These are phyloP conservation scores for Phytophthora citrophthora DNA, from an alignment of 352 stramenopile genomes.

Conservation along the genomic window DNA sequence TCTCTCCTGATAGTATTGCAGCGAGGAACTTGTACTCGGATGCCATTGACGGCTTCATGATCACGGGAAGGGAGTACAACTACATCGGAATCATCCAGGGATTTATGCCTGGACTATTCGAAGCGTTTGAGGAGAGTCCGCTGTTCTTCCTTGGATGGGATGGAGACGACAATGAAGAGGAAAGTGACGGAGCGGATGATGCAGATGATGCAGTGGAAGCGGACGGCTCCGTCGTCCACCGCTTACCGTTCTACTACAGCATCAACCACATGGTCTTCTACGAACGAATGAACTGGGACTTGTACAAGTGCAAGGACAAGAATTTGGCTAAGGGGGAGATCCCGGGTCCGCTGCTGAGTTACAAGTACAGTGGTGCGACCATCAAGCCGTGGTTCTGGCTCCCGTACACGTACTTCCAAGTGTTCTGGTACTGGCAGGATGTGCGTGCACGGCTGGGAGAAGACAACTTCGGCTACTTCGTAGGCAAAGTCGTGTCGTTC, in stretches of 20 bases:
- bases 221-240: conserved; percentile 63
- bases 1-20: conserved; percentile 71
- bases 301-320: conserved; percentile 88
- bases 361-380: conserved; percentile 79
- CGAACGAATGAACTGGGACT: conserved; percentile 86
- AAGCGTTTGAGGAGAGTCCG: conserved; percentile 82
- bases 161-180: conserved; percentile 40
- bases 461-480: conserved; percentile 69
- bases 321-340: conserved; percentile 60
- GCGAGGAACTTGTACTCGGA: conserved; percentile 82
- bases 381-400: conserved; percentile 87
- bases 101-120: conserved; percentile 81
- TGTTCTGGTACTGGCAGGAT: conserved; percentile 84
- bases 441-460: conserved; percentile 64
- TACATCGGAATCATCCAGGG: conserved; percentile 85
- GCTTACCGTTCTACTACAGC: conserved; percentile 85
- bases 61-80: conserved; percentile 81
- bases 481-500: conserved; percentile 62
- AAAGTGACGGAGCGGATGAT: conserved; percentile 37
- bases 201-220: conserved; percentile 33
- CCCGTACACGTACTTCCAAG: conserved; percentile 82
- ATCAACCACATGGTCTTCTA: conserved; percentile 92
- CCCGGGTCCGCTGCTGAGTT: conserved; percentile 74
- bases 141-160: conserved; percentile 70
- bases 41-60: conserved; percentile 86